Conservation (phyloP, 2,329 filamentous ascomycete genomes). For the Knufia fluminis region DNA sequence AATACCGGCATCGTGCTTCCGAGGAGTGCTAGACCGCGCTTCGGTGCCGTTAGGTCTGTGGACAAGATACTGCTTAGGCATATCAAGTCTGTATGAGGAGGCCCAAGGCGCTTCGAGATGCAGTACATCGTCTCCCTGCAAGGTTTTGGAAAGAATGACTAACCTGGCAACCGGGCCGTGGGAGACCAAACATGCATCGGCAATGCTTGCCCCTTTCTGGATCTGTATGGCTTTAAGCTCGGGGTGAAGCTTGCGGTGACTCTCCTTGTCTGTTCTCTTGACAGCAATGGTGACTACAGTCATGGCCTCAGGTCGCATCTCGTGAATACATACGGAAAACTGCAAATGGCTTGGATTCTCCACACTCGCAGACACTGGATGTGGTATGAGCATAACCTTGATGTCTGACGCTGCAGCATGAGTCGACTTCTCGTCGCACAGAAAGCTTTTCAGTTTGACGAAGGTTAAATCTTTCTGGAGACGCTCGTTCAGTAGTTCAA, state of each 20-base stretch:
- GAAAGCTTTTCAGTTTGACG: slow-evolving; percentile 20
- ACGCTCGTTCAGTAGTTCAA: neutral
- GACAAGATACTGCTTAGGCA: slow-evolving; percentile 45
- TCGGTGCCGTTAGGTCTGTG: slow-evolving; percentile 36
- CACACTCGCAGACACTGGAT: neutral
- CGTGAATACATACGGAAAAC: slow-evolving; percentile 56
- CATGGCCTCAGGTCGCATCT: slow-evolving; percentile 57
- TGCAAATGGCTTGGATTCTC: slow-evolving; percentile 24
- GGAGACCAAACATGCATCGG: slow-evolving; percentile 62
- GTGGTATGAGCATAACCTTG: slow-evolving; percentile 3
- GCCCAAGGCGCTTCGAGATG: slow-evolving; percentile 71
- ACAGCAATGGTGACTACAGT: slow-evolving; percentile 57
- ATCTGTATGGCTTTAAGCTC: slow-evolving; percentile 34
- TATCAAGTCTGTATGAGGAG: slow-evolving; percentile 54
- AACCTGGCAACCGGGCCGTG: slow-evolving; percentile 61
- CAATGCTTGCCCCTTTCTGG: slow-evolving; percentile 56
- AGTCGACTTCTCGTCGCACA: slow-evolving; percentile 8
- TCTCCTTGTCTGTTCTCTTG: slow-evolving; percentile 28
- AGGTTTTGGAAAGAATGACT: slow-evolving; percentile 58
- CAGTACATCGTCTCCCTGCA: slow-evolving; percentile 55
- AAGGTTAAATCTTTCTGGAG: slow-evolving; percentile 16
- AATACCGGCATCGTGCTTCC: slow-evolving; percentile 27
- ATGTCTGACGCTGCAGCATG: neutral
- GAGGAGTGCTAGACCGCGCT: slow-evolving; percentile 52
- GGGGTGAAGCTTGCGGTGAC: neutral